phyloP scores from a whole-genome alignment of 805 yeast species.

The Cyberlindnera maritima region DNA sequence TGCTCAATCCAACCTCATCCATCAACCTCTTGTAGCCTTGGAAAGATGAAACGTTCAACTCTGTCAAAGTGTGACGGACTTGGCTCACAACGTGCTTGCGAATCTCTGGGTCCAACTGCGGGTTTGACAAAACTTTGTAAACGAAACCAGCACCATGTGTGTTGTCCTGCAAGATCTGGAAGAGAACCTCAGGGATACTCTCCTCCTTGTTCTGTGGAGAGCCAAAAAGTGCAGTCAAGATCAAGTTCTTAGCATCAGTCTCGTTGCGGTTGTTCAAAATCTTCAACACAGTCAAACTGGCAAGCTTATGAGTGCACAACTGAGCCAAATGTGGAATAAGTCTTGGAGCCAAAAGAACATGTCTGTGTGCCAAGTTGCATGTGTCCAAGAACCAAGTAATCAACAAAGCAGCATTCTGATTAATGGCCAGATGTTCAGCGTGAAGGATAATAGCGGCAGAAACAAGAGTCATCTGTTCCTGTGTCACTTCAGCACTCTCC shows the following conservation, averaged over 20 bases:
- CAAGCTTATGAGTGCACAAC: slow-evolving; percentile 78
- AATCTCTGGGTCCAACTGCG: slow-evolving; percentile 54
- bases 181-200: slow-evolving; percentile 41
- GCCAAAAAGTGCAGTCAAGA: slow-evolving; percentile 69
- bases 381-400: slow-evolving; percentile 95
- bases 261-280: slow-evolving; percentile 70
- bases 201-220: slow-evolving; percentile 33
- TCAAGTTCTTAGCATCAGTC: slow-evolving; percentile 52
- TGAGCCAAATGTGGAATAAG: slow-evolving; percentile 59
- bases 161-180: slow-evolving; percentile 61
- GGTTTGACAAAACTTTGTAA: slow-evolving; percentile 74
- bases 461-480: slow-evolving; percentile 67
- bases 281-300: slow-evolving; percentile 78
- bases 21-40: slow-evolving; percentile 82
- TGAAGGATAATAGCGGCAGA: slow-evolving; percentile 76
- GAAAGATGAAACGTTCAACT: slow-evolving; percentile 48
- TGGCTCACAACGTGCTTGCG: slow-evolving; percentile 58
- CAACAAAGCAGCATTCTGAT: slow-evolving; percentile 83
- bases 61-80: slow-evolving; percentile 60
- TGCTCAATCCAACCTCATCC: slow-evolving; percentile 81
- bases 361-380: slow-evolving; percentile 62
- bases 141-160: slow-evolving; percentile 74
- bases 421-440: slow-evolving; percentile 75
- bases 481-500: slow-evolving; percentile 68
- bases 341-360: slow-evolving; percentile 58